Evolutionary conservation across 768 basidiomycete genomes (phyloP).

Genomic region (Suillus brevipes): DNA sequence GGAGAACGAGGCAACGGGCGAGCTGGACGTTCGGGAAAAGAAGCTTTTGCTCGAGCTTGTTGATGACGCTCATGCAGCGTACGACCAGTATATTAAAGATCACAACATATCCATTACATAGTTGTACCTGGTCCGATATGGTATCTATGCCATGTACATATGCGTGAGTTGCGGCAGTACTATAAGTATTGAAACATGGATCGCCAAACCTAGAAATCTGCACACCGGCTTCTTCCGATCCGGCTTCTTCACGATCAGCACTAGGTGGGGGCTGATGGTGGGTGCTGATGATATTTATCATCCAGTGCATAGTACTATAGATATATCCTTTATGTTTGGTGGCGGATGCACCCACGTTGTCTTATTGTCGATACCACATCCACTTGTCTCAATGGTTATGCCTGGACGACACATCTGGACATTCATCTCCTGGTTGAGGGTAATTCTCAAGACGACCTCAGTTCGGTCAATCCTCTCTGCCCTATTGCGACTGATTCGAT

Average conservation of each 20-base stretch:
- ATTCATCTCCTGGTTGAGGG: neutral
- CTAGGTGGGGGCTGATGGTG: too few species aligned
- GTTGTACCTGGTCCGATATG: neutral
- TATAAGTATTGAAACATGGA: too few species aligned
- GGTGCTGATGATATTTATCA: too few species aligned
- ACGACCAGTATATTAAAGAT: neutral
- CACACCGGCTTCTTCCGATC: too few species aligned
- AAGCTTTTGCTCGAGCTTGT: neutral
- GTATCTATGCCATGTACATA: too few species aligned
- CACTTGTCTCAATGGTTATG: neutral
- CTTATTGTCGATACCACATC: too few species aligned
- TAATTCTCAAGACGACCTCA: neutral
- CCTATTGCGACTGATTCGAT: neutral
- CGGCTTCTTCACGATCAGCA: too few species aligned
- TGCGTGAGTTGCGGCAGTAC: too few species aligned
- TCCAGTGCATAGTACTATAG: too few species aligned
- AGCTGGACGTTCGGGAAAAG: neutral
- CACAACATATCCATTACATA: neutral
- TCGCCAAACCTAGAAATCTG: too few species aligned
- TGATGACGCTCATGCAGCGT: slow-evolving; percentile 1
- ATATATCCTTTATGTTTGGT: too few species aligned
- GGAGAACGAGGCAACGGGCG: neutral
- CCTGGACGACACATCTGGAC: neutral
- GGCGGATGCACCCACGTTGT: too few species aligned
- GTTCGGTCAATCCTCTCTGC: neutral